Conservation (phyloP, 2,329 filamentous ascomycete genomes). For the Coniochaeta sp. region DNA sequence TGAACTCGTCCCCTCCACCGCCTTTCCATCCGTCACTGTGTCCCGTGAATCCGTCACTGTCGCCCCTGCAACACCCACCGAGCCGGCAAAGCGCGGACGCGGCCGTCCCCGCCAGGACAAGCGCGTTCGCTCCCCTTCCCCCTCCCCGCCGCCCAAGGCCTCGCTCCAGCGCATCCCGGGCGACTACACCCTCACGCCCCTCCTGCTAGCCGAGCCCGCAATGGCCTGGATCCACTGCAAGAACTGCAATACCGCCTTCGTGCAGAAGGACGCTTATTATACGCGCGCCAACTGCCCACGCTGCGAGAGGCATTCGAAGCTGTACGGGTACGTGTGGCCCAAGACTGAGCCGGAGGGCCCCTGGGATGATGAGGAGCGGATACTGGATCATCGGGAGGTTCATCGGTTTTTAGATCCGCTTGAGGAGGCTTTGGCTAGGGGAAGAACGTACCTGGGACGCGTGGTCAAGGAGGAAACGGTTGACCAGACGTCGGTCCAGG, state of each 20-base stretch:
- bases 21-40: too few species aligned
- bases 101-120: slow-evolving; percentile 23
- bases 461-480: background rate
- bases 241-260: slow-evolving; percentile 74
- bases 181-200: slow-evolving; percentile 76
- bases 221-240: slow-evolving; percentile 86
- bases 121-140: slow-evolving; percentile 4
- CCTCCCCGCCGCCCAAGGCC: background rate
- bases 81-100: slow-evolving; percentile 15
- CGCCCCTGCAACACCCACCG: background rate
- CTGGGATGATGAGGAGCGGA: slow-evolving; percentile 61
- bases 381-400: slow-evolving; percentile 77
- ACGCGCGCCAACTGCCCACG: slow-evolving; percentile 82
- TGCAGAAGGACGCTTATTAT: slow-evolving; percentile 82
- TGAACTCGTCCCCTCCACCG: background rate
- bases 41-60: too few species aligned
- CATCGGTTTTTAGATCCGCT: slow-evolving; percentile 73
- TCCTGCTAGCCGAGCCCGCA: slow-evolving; percentile 66
- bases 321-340: slow-evolving; percentile 94
- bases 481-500: background rate
- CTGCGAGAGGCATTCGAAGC: slow-evolving; percentile 90
- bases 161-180: slow-evolving; percentile 49
- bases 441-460: slow-evolving; percentile 25
- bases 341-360: slow-evolving; percentile 81
- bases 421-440: slow-evolving; percentile 54